Base-by-base conservation (phyloP, 129 eudicot species). In the Centaurea solstitialis region DNA sequence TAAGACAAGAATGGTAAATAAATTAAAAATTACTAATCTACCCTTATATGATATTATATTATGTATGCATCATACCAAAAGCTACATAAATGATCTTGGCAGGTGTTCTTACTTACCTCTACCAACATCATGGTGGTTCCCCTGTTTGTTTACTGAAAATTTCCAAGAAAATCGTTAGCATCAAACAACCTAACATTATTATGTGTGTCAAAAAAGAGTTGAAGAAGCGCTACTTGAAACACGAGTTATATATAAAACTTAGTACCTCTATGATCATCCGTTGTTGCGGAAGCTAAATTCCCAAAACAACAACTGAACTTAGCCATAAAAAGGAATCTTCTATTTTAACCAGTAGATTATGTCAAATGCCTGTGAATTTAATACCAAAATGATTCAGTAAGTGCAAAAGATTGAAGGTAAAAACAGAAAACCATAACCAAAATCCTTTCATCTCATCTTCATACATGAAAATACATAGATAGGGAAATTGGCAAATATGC, bases 301-400 rank as follows among this genome's bases (percentile, higher is more conserved):
- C 87, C 68, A 15, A 86, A 89, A 77, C 93, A 87, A 78, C 75
- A 75, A 86, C 84, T 37, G 70, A 91, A 93, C 50, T 84, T 86
- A 83, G 72, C 68, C 93, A 87, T 89, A 35, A 59, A 74, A 76
- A 74, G 72, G 73, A 41, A 20, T 79, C 17, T 40, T 81, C 45
- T 72, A 76, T 53, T 80, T 77, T 69, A 80, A 79, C 80, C 12
- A 39, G 43, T n/a, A 74, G 30, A 43, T 50, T 61, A 21, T 22
- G 7, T 38, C 73, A 47, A 74, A 40, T 35, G 69, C 82, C 86
- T 74, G 62, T 74, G 74, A 47, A 47, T 12, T 6, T 5, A 2
- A 70, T 28, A 81, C 70, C 78, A 69, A 67, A 64, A 9, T 47
- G 73, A 76, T 41, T 76, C 79, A 62, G 39, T 47, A 38, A 47